Conservation (phyloP, 1,284 basidiomycete species). For the Neonothopanus nambi region DNA sequence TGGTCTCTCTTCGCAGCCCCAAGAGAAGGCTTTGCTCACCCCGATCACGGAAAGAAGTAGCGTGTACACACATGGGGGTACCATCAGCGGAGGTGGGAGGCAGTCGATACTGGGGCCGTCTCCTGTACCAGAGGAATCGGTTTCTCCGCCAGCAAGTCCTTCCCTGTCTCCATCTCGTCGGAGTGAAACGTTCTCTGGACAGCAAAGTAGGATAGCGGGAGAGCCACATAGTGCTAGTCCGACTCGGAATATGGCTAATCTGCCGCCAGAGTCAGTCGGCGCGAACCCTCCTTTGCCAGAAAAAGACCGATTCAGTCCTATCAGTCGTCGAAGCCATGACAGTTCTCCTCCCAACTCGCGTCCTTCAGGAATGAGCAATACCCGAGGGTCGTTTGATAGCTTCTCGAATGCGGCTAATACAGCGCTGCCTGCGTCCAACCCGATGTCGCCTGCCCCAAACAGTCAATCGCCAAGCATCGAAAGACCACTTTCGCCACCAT, state of each 20-base stretch:
- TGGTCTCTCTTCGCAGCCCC: constrained; percentile 20
- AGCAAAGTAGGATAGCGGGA: not conserved
- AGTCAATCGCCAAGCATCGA: not conserved
- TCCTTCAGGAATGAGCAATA: not conserved
- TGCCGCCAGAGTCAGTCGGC: not conserved
- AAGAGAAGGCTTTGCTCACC: constrained; percentile 33
- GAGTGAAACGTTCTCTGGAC: too few relatives aligned
- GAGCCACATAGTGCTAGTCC: not conserved
- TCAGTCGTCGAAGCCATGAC: not conserved
- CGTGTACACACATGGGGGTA: constrained; percentile 18
- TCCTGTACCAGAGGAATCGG: constrained; percentile 5
- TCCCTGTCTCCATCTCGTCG: too few relatives aligned
- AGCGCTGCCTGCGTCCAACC: constrained; percentile 1
- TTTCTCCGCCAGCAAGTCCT: not conserved
- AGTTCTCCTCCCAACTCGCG: not conserved
- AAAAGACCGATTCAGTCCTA: constrained; percentile 7
- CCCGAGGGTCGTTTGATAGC: constrained; percentile 3
- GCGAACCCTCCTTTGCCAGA: not conserved
- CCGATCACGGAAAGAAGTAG: constrained; percentile 49
- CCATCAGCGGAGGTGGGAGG: constrained; percentile 22
- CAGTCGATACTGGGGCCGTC: constrained; percentile 8
- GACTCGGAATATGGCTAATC: not conserved
- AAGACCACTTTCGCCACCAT: constrained; percentile 10
- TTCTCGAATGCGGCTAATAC: constrained; percentile 8
- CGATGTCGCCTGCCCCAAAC: not conserved